A percentile compares a stretch with the other conserved stretches of the same genome.
Conservation (phyloP, 2,329 filamentous ascomycete genomes). For the Zymoseptoria brevis region DNA sequence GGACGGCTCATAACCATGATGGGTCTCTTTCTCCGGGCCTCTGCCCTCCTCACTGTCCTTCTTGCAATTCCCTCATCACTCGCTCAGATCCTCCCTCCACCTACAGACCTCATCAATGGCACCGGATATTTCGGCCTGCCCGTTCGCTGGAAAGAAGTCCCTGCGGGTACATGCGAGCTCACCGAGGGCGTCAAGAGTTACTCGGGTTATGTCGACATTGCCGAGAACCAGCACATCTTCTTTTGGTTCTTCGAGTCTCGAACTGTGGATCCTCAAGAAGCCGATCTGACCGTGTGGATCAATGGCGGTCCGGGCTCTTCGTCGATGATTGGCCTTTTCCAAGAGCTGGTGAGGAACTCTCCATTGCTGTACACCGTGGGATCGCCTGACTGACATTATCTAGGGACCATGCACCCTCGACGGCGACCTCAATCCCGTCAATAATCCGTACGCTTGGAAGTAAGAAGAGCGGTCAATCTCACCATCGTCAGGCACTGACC, state of each 20-base stretch:
- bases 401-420: not conserved
- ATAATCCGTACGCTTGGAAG: conserved; percentile 57
- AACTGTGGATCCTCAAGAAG: conserved; percentile 40
- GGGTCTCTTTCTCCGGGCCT: not conserved
- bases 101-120: conserved; percentile 37
- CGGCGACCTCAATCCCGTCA: conserved; percentile 6
- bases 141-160: conserved; percentile 52
- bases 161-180: conserved; percentile 39
- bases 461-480: not conserved
- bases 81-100: conserved; percentile 40
- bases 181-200: conserved; percentile 45
- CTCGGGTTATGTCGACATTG: conserved; percentile 33
- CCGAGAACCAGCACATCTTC: conserved; percentile 43
- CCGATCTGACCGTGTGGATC: conserved; percentile 55
- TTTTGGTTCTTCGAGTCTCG: conserved; percentile 59
- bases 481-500: not conserved
- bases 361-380: conserved; percentile 20
- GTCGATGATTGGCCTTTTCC: conserved; percentile 52
- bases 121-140: conserved; percentile 42
- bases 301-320: conserved; percentile 53
- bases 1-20: not conserved
- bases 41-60: not conserved
- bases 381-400: conserved; percentile 1
- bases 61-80: conserved; percentile 2
- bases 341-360: conserved; percentile 31